A percentile compares a stretch with the other conserved stretches of the same genome.
These are phyloP conservation scores for Borovskyia barvae DNA, from an alignment of 208 protist genomes.

Conservation along the genomic window DNA sequence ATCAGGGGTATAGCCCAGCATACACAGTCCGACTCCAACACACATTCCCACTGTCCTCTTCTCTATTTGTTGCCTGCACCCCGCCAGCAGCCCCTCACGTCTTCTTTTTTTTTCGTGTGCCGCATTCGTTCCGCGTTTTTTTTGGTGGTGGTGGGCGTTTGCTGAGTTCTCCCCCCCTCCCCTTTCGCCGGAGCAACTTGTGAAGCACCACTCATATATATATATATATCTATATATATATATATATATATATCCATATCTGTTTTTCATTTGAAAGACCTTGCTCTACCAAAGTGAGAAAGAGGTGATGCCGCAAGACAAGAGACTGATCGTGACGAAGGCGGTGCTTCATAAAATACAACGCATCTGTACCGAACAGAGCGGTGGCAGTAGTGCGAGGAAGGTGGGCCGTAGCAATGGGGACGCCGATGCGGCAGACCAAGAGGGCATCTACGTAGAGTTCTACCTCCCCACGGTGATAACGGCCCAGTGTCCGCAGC, in stretches of 20 bases:
- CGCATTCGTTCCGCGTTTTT: too few relatives aligned
- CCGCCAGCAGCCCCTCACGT: not conserved
- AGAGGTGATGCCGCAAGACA: constrained; percentile 80
- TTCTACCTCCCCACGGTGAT: constrained; percentile 71
- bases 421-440: constrained; percentile 21
- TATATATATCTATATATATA: too few relatives aligned
- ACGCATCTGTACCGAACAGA: constrained; percentile 40
- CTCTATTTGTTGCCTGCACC: too few relatives aligned
- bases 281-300: not conserved
- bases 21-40: too few relatives aligned
- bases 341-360: constrained; percentile 82
- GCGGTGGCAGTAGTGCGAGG: too few relatives aligned
- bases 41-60: not conserved
- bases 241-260: too few relatives aligned
- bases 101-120: constrained; percentile 1
- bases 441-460: constrained; percentile 68
- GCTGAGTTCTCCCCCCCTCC: too few relatives aligned
- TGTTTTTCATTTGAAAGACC: not conserved
- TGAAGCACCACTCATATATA: too few relatives aligned
- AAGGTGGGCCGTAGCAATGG: not conserved
- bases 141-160: too few relatives aligned
- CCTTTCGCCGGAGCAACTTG: too few relatives aligned
- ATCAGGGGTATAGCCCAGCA: too few relatives aligned
- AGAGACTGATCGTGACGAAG: constrained; percentile 84
- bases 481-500: constrained; percentile 58